A percentile compares a stretch with the other conserved stretches of the same genome.
Evolutionary conservation across 1,139 yeast genomes (phyloP).

Genomic region (Oligophagozyma castellii): DNA sequence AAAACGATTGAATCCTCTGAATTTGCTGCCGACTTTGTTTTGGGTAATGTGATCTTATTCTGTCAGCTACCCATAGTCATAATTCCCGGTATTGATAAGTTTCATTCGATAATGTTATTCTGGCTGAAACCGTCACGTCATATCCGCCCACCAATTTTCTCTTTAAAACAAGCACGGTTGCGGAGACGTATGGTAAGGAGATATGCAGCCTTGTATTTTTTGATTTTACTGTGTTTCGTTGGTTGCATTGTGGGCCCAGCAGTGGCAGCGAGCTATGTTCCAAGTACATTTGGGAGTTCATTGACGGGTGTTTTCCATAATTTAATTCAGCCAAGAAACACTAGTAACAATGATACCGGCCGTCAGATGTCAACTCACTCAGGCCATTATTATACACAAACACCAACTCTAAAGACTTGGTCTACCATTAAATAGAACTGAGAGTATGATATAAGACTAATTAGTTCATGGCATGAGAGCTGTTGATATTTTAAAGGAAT

Average conservation of each 20-base stretch:
- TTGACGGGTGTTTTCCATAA: conserved; percentile 46
- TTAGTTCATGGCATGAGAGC: too few species aligned
- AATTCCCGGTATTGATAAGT: conserved; percentile 84
- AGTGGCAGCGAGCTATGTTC: conserved; percentile 40
- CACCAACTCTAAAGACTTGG: conserved; percentile 41
- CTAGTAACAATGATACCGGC: conserved; percentile 74
- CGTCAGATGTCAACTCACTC: conserved; percentile 35
- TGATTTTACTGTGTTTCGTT: conserved; percentile 54
- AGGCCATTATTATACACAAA: conserved; percentile 40
- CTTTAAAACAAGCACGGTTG: conserved; percentile 90
- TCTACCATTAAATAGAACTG: conserved; percentile 57
- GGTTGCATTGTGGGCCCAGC: conserved; percentile 88
- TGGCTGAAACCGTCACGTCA: conserved; percentile 98
- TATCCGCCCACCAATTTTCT: conserved; percentile 96
- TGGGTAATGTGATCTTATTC: conserved; percentile 82
- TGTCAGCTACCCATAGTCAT: conserved; percentile 77
- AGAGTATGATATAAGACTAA: too few species aligned
- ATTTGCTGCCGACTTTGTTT: conserved; percentile 90
- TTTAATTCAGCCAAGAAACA: conserved; percentile 79
- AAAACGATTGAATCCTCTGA: conserved; percentile 89
- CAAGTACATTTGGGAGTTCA: conserved; percentile 25
- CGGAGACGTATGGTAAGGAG: conserved; percentile 98
- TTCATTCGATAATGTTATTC: conserved; percentile 97
- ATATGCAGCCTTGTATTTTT: conserved; percentile 72
- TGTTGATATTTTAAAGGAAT: too few species aligned